Percentiles rank a stretch among this genome's conserved stretches.
Conservation (phyloP, 495 filamentous ascomycete genomes). For the Durotheca rogersii region DNA sequence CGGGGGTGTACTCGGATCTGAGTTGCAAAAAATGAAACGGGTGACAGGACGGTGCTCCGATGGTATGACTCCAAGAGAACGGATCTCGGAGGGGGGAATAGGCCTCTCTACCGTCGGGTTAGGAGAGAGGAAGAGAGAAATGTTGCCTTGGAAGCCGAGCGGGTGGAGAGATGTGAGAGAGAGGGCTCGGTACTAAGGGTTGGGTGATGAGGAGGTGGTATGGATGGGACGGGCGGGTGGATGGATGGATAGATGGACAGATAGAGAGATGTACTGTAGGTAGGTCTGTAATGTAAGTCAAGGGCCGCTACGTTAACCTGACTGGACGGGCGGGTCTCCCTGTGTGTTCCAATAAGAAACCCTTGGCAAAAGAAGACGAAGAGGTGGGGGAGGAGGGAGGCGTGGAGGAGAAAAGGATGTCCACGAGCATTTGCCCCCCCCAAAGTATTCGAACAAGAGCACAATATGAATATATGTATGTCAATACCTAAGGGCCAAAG, state of each 20-base stretch:
- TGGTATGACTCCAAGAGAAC: constrained; percentile 6
- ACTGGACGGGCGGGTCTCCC: constrained; percentile 17
- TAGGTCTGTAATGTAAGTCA: constrained; percentile 24
- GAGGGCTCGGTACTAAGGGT: no score
- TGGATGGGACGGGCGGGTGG: no score
- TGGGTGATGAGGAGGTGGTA: constrained; percentile 29
- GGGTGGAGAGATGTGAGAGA: constrained; percentile 33
- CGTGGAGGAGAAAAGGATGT: not conserved
- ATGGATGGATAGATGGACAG: no score
- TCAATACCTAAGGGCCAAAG: constrained; percentile 28
- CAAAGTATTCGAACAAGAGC: no score
- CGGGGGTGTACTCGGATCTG: no score
- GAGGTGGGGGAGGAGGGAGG: not conserved
- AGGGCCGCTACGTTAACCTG: constrained; percentile 28
- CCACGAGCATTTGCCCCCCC: no score
- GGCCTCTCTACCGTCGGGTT: constrained; percentile 23
- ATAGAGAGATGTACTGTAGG: constrained; percentile 25
- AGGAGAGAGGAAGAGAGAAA: constrained; percentile 34
- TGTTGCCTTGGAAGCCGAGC: constrained; percentile 34
- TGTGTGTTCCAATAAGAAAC: constrained; percentile 28
- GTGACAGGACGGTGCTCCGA: constrained; percentile 12
- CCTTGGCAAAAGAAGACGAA: constrained; percentile 14
- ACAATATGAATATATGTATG: no score
- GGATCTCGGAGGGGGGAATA: constrained; percentile 12
- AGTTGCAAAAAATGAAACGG: constrained; percentile 6